Percentiles rank a stretch among this genome's conserved stretches.
phyloP scores from a whole-genome alignment of 2,329 filamentous ascomycete genomes.

The Volutella citrinella region DNA sequence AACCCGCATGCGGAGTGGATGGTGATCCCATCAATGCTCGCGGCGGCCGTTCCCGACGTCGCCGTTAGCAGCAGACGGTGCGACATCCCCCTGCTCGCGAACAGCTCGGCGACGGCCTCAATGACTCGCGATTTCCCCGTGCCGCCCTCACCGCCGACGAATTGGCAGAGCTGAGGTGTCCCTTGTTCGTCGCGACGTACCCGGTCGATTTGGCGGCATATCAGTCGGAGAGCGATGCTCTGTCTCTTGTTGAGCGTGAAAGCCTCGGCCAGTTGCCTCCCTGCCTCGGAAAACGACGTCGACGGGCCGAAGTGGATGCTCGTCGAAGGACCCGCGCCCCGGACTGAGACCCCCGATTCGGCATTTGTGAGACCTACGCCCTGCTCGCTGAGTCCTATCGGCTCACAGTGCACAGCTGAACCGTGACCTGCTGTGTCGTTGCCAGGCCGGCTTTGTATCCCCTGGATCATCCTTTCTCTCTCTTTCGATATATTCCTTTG shows the following conservation, averaged over 20 bases:
- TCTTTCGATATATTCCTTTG: slow-evolving; percentile 8
- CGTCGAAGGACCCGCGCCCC: no score
- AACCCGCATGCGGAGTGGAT: slow-evolving; percentile 9
- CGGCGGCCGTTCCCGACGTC: slow-evolving; percentile 6
- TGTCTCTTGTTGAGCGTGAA: slow-evolving; percentile 5
- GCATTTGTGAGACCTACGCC: neutral
- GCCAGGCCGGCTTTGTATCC: slow-evolving; percentile 4
- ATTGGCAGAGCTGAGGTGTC: slow-evolving; percentile 9
- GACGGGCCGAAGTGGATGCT: slow-evolving; percentile 3
- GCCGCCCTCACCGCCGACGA: slow-evolving; percentile 9
- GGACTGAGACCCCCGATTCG: slow-evolving; percentile 1
- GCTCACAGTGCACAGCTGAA: neutral
- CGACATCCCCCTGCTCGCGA: neutral
- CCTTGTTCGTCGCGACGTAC: neutral
- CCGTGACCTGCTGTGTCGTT: neutral
- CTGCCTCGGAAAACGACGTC: slow-evolving; percentile 5
- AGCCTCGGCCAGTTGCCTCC: neutral
- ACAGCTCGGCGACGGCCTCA: slow-evolving; percentile 3
- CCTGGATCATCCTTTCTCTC: slow-evolving; percentile 8
- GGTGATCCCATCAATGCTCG: slow-evolving; percentile 7
- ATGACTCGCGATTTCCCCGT: slow-evolving; percentile 11
- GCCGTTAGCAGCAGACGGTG: slow-evolving; percentile 7
- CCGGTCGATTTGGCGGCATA: slow-evolving; percentile 9
- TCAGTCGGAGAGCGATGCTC: slow-evolving; percentile 5
- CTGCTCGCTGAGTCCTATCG: slow-evolving; percentile 2